Evolutionary conservation across 306 rosid genomes (phyloP).

Genomic region (Glycine latifolia): DNA sequence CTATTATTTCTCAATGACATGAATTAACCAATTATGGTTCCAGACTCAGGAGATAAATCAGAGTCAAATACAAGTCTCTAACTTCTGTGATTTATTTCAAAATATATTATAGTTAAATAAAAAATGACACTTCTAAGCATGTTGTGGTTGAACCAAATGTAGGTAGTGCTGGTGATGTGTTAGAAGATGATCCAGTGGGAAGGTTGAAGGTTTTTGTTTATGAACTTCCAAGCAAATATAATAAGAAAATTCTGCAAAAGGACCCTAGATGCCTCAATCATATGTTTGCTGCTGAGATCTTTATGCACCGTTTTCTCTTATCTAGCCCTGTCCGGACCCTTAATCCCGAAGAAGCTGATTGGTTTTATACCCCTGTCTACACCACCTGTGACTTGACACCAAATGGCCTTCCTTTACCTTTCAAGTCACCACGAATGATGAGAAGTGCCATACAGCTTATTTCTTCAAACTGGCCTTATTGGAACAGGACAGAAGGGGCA

Average conservation of each 20-base stretch:
- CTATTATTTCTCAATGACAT: conserved; percentile 13
- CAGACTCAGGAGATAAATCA: conserved; percentile 5
- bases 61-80: background rate
- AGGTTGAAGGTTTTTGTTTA: conserved; percentile 97
- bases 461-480: conserved; percentile 97
- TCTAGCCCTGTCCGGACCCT: conserved; percentile 96
- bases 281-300: conserved; percentile 99
- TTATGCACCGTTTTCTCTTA: conserved; percentile 93
- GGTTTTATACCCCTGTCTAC: conserved; percentile 98
- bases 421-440: conserved; percentile 98
- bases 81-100: conserved; percentile 17
- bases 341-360: conserved; percentile 98
- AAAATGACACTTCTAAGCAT: conserved; percentile 28
- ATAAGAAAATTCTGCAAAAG: conserved; percentile 94
- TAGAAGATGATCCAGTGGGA: conserved; percentile 98
- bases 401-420: conserved; percentile 96
- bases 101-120: background rate
- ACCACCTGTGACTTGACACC: conserved; percentile 98
- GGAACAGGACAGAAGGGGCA: conserved; percentile 96
- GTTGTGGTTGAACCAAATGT: conserved; percentile 47
- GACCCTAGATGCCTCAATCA: conserved; percentile 95
- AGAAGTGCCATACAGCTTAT: conserved; percentile 97
- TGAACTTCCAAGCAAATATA: conserved; percentile 98
- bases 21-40: background rate
- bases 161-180: conserved; percentile 99